These are phyloP conservation scores for Cymbidium sinense DNA, from an alignment of 106 monocot genomes.

Conservation along the genomic window DNA sequence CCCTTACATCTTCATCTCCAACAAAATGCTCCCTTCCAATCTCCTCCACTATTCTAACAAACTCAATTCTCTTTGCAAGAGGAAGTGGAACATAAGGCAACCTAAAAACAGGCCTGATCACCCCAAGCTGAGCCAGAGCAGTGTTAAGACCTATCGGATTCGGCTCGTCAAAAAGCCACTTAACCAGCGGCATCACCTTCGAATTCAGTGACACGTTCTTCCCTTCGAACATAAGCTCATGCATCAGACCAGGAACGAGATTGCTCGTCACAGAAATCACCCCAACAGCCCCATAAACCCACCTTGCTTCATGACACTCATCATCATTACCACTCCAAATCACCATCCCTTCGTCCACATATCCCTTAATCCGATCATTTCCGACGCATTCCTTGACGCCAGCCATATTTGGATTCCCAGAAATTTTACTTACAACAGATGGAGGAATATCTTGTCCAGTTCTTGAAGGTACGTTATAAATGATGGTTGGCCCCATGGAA, in stretches of 20 bases:
- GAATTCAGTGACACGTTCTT: conserved; percentile 43
- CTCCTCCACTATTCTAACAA: conserved; percentile 63
- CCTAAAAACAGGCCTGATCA: conserved; percentile 64
- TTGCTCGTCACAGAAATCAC: conserved; percentile 90
- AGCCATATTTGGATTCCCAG: conserved; percentile 48
- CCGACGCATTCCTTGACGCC: conserved; percentile 89
- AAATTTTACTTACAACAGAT: conserved; percentile 37
- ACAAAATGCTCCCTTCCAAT: conserved; percentile 84
- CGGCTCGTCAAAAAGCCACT: conserved; percentile 75
- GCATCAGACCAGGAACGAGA: conserved; percentile 71
- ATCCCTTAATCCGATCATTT: conserved; percentile 53
- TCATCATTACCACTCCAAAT: conserved; percentile 84
- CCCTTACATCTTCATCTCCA: conserved; percentile 50
- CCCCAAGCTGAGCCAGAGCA: conserved; percentile 79
- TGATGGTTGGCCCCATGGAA: conserved; percentile 85
- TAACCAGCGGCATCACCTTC: conserved; percentile 58
- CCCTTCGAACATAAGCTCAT: conserved; percentile 68
- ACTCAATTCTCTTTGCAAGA: conserved; percentile 49
- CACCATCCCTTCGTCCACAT: conserved; percentile 46
- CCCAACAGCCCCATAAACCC: conserved; percentile 70
- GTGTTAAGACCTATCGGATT: conserved; percentile 83
- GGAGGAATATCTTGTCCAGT: conserved; percentile 88
- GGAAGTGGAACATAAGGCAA: conserved; percentile 82
- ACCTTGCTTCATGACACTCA: conserved; percentile 79
- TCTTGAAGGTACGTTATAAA: conserved; percentile 81